Evolutionary conservation across 2,329 filamentous ascomycete species (phyloP), one percentile per base, ranked within the genome.

Genomic region (Colletotrichum siamense): DNA sequence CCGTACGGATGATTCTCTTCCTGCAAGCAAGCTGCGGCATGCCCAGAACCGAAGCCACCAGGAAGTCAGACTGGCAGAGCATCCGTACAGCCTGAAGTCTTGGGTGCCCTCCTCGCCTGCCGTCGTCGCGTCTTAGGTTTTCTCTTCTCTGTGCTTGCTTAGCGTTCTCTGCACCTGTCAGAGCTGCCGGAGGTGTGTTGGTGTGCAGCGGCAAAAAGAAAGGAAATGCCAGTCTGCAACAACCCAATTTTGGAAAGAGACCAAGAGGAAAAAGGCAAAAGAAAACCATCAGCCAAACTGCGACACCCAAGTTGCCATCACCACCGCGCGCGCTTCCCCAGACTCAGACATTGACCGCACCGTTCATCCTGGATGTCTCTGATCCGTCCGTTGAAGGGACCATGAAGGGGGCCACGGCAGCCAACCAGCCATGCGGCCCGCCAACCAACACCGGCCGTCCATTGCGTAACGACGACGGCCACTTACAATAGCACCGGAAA

Each of bases 101-200:
- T 22, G 55, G 55, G 16, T 59, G 22, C 62, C 34, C 24, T 64
- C 22, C 34, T 64, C 62, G n/a, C 39, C 36, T 36, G 59, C 59
- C 34, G 62, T 30, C 36, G 62, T 30, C 36, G 62, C 62, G 62
- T 22, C 32, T 36, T 62, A 59, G 10, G 57, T 32, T 24, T 18
- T 39, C 61, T 59, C 24, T 49, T 49, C 44, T 49, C n/a, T 49
- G 44, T 10, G 44, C 61, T 59, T 24, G 22, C 67, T 36, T 49
- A 49, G 18, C 49, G 24, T 52, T 69, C 28, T 57, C 59, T 65
- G 64, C 70, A 73, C 34, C 64, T 76, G 70, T 49, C 70, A 69
- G 70, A 73, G 34, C 22, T 73, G 57, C 64, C 57, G 73, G 34
- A 64, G 26, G 57, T 49, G 55, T 49, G 62, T 34, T 52, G 16